Evolutionary conservation across 768 basidiomycete species (phyloP).

Genomic region (Lactifluus rugatus): DNA sequence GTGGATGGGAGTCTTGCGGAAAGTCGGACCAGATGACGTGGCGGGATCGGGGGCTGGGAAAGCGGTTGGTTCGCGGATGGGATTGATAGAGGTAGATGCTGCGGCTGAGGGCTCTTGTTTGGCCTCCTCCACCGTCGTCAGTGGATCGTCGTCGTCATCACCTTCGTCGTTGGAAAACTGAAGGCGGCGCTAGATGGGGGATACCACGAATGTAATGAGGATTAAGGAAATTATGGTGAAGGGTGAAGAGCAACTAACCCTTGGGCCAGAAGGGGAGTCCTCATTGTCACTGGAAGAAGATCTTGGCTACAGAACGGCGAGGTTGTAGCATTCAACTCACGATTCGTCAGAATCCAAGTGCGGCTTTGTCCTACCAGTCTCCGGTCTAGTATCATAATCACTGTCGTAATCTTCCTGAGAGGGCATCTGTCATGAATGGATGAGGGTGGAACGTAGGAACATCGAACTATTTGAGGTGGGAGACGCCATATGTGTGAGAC

Average conservation of each 20-base stretch:
- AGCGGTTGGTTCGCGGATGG: conserved; percentile 10
- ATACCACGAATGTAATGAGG: not conserved
- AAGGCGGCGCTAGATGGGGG: not conserved
- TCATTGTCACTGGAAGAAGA: not conserved
- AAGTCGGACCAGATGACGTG: not conserved
- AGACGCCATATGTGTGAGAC: not conserved
- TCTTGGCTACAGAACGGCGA: not conserved
- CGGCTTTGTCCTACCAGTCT: conserved; percentile 10
- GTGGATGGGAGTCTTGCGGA: conserved; percentile 1
- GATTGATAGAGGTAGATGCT: not conserved
- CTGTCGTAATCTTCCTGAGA: conserved; percentile 9
- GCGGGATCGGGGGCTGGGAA: not conserved
- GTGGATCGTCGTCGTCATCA: conserved; percentile 2
- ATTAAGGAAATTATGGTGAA: not conserved
- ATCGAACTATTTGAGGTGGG: conserved; percentile 1
- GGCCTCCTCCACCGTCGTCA: not conserved
- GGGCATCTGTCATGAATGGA: not conserved
- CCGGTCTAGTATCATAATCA: conserved; percentile 16
- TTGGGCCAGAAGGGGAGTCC: not conserved
- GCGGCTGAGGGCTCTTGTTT: not conserved
- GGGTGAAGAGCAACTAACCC: not conserved
- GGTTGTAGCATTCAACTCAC: not conserved
- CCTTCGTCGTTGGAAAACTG: not conserved
- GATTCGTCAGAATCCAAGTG: conserved; percentile 13
- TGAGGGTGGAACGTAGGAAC: not conserved